A percentile compares a stretch with the other conserved stretches of the same genome.
These are phyloP conservation scores for Dryas integrifolia DNA, from an alignment of 331 rosid species.

Conservation along the genomic window DNA sequence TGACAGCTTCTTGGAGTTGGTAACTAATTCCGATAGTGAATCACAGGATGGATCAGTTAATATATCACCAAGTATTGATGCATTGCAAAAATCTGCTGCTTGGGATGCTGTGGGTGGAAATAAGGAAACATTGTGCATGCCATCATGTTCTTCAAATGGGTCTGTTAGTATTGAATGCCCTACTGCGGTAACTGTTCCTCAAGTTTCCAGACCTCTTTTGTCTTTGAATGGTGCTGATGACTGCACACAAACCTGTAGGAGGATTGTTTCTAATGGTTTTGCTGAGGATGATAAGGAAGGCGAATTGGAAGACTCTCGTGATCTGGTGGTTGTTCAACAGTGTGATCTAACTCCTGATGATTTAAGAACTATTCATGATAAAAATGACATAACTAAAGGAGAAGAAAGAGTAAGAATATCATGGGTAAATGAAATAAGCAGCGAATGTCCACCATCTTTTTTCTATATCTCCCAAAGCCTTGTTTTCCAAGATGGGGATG, in stretches of 20 bases:
- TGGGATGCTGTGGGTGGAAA: slow-evolving; percentile 32
- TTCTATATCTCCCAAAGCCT: slow-evolving; percentile 57
- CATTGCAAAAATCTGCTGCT: slow-evolving; percentile 38
- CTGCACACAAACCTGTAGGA: slow-evolving; percentile 22
- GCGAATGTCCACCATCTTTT: slow-evolving; percentile 55
- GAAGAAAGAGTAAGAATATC: slow-evolving; percentile 70
- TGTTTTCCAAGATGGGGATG: slow-evolving; percentile 59
- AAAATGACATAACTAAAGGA: slow-evolving; percentile 70
- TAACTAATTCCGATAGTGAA: slow-evolving; percentile 59
- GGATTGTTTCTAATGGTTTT: slow-evolving; percentile 24
- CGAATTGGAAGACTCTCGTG: slow-evolving; percentile 28
- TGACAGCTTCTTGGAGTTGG: slow-evolving; percentile 57
- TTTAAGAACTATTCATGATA: slow-evolving; percentile 39
- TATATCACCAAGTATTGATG: slow-evolving; percentile 40
- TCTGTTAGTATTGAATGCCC: slow-evolving; percentile 28
- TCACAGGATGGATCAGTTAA: slow-evolving; percentile 57
- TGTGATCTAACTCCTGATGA: slow-evolving; percentile 38
- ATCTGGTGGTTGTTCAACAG: slow-evolving; percentile 44
- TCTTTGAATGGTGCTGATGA: slow-evolving; percentile 29
- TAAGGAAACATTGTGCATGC: slow-evolving; percentile 22
- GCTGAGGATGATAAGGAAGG: slow-evolving; percentile 28
- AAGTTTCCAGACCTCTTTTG: slow-evolving; percentile 18
- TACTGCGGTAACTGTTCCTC: slow-evolving; percentile 30
- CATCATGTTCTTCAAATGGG: slow-evolving; percentile 37
- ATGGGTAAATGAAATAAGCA: slow-evolving; percentile 58